Conservation (phyloP, 441 rosid genomes). For the Aquilaria agallochum region DNA sequence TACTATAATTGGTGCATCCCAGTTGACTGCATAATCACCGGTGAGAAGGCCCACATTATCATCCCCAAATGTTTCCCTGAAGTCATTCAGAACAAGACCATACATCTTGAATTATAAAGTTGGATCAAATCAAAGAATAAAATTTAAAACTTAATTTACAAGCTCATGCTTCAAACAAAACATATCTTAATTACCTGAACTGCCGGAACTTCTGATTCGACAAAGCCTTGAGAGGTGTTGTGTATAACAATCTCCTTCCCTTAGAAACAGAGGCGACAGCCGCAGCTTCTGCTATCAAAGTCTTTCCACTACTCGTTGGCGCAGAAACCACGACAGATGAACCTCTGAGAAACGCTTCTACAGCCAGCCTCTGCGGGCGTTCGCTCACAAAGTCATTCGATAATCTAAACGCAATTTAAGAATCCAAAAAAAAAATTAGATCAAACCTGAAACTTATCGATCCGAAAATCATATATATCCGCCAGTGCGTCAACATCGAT, state of each 20-base stretch:
- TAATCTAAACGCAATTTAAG: not conserved
- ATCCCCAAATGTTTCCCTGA: constrained; percentile 89
- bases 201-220: constrained; percentile 98
- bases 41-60: constrained; percentile 90
- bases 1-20: constrained; percentile 79
- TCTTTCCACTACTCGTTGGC: constrained; percentile 97
- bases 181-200: constrained; percentile 50
- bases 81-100: not conserved
- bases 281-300: constrained; percentile 96
- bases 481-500: constrained; percentile 78
- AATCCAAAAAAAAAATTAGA: not conserved
- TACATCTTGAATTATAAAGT: not conserved
- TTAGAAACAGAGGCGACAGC: constrained; percentile 87
- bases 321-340: constrained; percentile 96
- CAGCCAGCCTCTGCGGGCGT: constrained; percentile 57
- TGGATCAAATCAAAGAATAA: too few species aligned
- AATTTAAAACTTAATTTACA: not conserved
- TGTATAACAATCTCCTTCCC: constrained; percentile 79
- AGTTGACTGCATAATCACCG: constrained; percentile 83
- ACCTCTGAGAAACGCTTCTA: constrained; percentile 81
- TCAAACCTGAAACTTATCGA: constrained; percentile 90
- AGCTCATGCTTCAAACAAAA: not conserved
- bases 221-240: constrained; percentile 96
- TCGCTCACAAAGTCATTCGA: not conserved
- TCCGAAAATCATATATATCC: constrained; percentile 79